phyloP scores from a whole-genome alignment of 1,284 basidiomycete species.

The Ustilago esculenta region DNA sequence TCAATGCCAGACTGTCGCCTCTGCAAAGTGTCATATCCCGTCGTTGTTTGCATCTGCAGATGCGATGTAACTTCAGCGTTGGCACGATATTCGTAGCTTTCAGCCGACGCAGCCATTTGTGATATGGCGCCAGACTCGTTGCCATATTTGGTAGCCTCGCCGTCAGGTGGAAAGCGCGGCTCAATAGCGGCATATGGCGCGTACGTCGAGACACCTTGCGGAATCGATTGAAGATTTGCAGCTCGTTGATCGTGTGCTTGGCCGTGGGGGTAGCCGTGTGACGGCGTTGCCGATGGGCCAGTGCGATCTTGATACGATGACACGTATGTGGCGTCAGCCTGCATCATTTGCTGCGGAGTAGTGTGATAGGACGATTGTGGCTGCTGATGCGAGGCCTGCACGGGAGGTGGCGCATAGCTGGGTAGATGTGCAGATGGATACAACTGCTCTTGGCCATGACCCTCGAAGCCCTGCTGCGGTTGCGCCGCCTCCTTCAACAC shows the following conservation, averaged over 20 bases:
- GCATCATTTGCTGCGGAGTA: neutral
- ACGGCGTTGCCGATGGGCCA: neutral
- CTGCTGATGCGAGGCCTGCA: constrained; percentile 1
- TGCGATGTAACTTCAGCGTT: neutral
- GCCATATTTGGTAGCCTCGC: neutral
- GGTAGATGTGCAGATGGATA: neutral
- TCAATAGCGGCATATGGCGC: neutral
- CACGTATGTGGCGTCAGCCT: neutral
- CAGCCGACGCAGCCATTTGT: neutral
- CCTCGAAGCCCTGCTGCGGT: neutral
- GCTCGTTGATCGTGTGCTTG: neutral
- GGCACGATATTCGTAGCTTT: neutral
- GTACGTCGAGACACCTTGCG: neutral
- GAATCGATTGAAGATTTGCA: neutral
- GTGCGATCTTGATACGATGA: constrained; percentile 2
- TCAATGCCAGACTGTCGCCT: neutral
- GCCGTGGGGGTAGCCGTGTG: neutral
- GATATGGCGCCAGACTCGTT: neutral
- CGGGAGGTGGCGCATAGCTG: neutral
- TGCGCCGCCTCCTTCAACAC: neutral
- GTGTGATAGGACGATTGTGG: neutral
- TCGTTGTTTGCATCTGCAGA: neutral
- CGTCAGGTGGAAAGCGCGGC: neutral
- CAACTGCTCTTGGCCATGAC: neutral
- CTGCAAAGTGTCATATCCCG: constrained; percentile 3